Conservation (phyloP, 768 basidiomycete species). For the Russula sp. region DNA sequence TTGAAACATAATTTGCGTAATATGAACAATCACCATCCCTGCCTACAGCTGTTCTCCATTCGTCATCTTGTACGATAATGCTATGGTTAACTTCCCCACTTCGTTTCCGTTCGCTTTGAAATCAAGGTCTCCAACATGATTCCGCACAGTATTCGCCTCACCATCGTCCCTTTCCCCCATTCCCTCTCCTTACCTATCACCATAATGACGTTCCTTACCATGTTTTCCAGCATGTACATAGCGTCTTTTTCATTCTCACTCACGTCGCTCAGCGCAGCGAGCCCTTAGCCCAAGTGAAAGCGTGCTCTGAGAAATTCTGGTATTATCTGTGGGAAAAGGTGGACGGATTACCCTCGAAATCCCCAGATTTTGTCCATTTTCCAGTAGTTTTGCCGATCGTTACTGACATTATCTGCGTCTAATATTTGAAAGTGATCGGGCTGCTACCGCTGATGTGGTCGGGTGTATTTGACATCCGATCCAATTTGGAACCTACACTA, state of each 20-base stretch:
- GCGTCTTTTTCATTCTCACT: slow-evolving; percentile 1
- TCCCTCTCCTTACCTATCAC: neutral
- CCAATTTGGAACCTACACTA: no score
- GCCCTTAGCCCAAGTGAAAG: neutral
- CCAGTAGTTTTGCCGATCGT: no score
- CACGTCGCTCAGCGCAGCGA: neutral
- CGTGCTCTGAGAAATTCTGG: no score
- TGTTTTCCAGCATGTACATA: slow-evolving; percentile 3
- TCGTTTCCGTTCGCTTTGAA: slow-evolving; percentile 11
- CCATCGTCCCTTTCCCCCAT: neutral
- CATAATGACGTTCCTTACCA: neutral
- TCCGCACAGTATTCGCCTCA: slow-evolving; percentile 1
- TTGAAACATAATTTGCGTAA: slow-evolving; percentile 21
- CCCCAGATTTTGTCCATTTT: no score
- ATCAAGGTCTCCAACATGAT: slow-evolving; percentile 13
- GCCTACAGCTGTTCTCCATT: neutral
- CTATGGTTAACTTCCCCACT: neutral
- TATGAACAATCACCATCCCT: neutral
- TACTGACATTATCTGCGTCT: no score
- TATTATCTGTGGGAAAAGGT: no score
- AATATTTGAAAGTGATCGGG: no score
- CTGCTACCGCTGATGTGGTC: no score
- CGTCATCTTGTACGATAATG: slow-evolving; percentile 18
- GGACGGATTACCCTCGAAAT: no score
- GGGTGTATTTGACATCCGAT: no score